phyloP scores from a whole-genome alignment of 495 filamentous ascomycete genomes.

The Sordaria brevicollis region DNA sequence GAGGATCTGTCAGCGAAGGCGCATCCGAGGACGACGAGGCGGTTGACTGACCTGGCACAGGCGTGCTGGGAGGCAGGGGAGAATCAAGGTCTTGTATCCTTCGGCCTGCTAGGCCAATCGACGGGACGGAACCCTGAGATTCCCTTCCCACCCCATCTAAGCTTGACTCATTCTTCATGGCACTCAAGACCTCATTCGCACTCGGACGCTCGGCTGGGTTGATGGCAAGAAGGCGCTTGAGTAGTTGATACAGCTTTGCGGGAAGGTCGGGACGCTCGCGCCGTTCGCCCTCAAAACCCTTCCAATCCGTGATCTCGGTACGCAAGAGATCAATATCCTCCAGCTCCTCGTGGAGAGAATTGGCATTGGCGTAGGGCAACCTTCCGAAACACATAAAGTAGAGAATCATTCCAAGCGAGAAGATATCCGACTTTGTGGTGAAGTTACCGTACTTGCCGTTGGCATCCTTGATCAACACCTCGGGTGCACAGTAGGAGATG shows the following conservation, averaged over 20 bases:
- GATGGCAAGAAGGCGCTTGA: constrained; percentile 70
- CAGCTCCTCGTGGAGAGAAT: constrained; percentile 77
- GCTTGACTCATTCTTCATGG: constrained; percentile 58
- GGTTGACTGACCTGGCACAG: constrained; percentile 27
- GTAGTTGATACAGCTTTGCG: constrained; percentile 71
- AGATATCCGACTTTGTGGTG: constrained; percentile 90
- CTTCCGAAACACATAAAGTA: constrained; percentile 94
- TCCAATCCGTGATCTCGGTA: constrained; percentile 78
- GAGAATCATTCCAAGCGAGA: constrained; percentile 94
- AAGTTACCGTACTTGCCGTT: constrained; percentile 79
- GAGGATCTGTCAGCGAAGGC: not conserved
- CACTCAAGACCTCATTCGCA: constrained; percentile 76
- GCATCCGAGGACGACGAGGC: not conserved
- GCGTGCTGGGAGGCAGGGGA: constrained; percentile 34
- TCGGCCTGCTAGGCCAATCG: constrained; percentile 33
- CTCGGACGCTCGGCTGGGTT: constrained; percentile 69
- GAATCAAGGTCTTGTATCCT: constrained; percentile 50
- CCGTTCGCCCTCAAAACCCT: constrained; percentile 70
- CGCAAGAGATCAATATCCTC: constrained; percentile 87
- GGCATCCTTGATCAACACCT: constrained; percentile 66
- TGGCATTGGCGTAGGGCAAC: constrained; percentile 75
- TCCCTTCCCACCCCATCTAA: constrained; percentile 25
- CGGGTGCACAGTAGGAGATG: constrained; percentile 94
- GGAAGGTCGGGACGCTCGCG: constrained; percentile 72
- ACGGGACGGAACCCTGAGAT: constrained; percentile 21